Conservation (phyloP, 2,329 filamentous ascomycete genomes). For the Cladosporium phlei region DNA sequence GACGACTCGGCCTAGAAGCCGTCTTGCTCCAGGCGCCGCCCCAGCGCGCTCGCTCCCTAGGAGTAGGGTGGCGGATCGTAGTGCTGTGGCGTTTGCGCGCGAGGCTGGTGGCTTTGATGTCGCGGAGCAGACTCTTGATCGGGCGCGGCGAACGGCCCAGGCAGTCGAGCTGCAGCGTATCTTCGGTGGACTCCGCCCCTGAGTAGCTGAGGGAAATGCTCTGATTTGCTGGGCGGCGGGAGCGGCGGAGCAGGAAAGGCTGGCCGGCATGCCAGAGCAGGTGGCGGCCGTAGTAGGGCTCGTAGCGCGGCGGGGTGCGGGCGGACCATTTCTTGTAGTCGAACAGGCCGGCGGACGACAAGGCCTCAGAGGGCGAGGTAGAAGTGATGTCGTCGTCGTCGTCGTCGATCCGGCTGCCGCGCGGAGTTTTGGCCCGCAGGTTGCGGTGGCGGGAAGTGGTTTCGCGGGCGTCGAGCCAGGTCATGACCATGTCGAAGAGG, state of each 20-base stretch:
- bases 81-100: slow-evolving; percentile 42
- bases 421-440: slow-evolving; percentile 39
- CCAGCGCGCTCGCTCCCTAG: slow-evolving; percentile 35
- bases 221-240: slow-evolving; percentile 27
- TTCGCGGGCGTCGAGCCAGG: slow-evolving; percentile 41
- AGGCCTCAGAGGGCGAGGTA: slow-evolving; percentile 32
- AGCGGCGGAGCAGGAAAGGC: slow-evolving; percentile 40
- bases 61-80: slow-evolving; percentile 42
- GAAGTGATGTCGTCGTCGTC: slow-evolving; percentile 22
- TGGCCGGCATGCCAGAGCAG: slow-evolving; percentile 41
- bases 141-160: slow-evolving; percentile 45
- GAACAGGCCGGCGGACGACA: slow-evolving; percentile 41
- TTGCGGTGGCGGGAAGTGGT: slow-evolving; percentile 35
- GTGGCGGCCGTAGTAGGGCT: slow-evolving; percentile 45
- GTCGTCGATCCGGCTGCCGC: slow-evolving; percentile 32
- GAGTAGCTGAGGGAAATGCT: slow-evolving; percentile 23
- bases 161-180: slow-evolving; percentile 43
- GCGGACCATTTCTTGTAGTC: slow-evolving; percentile 48
- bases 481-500: slow-evolving; percentile 39
- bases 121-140: slow-evolving; percentile 43
- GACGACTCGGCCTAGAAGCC: slow-evolving; percentile 57
- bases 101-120: slow-evolving; percentile 43
- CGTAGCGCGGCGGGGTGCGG: slow-evolving; percentile 45
- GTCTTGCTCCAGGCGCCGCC: slow-evolving; percentile 39
- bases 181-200: slow-evolving; percentile 30